Percentiles rank a stretch among this genome's conserved stretches.
Conservation (phyloP, 805 yeast species). For the Metschnikowia kofuensis region DNA sequence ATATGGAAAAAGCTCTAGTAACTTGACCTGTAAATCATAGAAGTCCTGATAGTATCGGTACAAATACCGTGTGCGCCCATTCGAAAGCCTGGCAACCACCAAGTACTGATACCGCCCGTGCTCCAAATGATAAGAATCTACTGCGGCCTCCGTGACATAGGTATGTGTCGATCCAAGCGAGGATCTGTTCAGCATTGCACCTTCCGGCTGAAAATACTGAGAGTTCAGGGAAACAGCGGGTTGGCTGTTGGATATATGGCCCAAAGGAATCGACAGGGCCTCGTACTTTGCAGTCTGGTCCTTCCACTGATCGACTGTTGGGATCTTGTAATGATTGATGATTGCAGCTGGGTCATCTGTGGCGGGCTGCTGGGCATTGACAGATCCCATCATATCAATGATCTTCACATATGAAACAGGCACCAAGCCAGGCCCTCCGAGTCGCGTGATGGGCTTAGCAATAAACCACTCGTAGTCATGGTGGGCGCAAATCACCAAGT, state of each 20-base stretch:
- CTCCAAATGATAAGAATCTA: conserved; percentile 75
- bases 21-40: conserved; percentile 83
- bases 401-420: conserved; percentile 89
- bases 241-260: conserved; percentile 35
- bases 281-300: conserved; percentile 85
- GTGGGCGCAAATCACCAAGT: conserved; percentile 91
- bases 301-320: conserved; percentile 96
- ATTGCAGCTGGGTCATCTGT: conserved; percentile 46
- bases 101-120: conserved; percentile 90
- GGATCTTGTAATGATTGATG: conserved; percentile 67
- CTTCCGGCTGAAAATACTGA: conserved; percentile 34
- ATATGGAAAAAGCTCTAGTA: conserved; percentile 79
- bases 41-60: conserved; percentile 94
- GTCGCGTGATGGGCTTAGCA: conserved; percentile 90
- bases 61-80: conserved; percentile 66
- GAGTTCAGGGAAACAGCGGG: conserved; percentile 34
- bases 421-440: conserved; percentile 96
- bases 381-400: conserved; percentile 60
- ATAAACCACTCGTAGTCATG: conserved; percentile 97
- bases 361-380: conserved; percentile 22
- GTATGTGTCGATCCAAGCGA: conserved; percentile 31
- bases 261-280: conserved; percentile 80
- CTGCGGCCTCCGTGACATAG: conserved; percentile 60
- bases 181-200: conserved; percentile 24
- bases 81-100: conserved; percentile 60